phyloP scores from a whole-genome alignment of 495 filamentous ascomycete species.

The Ascodesmis nigricans region DNA sequence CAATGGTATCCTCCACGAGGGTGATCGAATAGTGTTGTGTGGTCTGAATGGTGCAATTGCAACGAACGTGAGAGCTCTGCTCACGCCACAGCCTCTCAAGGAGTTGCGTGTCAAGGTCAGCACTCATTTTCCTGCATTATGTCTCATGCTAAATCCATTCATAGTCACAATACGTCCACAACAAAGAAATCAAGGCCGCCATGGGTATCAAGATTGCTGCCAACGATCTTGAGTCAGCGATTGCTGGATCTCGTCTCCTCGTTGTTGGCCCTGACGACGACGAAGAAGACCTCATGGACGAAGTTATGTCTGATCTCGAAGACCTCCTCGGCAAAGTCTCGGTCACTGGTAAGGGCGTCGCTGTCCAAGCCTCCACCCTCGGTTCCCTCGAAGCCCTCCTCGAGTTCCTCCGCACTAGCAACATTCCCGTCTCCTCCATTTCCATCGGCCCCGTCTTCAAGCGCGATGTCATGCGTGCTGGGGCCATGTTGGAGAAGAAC shows the following conservation, averaged over 20 bases:
- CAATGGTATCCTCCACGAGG: conserved; percentile 87
- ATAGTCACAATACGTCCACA: conserved; percentile 88
- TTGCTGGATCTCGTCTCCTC: conserved; percentile 84
- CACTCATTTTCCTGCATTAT: conserved; percentile 5
- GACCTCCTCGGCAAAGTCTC: conserved; percentile 75
- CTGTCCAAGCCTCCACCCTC: conserved; percentile 90
- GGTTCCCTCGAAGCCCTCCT: conserved; percentile 91
- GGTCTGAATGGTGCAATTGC: conserved; percentile 84
- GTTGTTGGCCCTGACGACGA: conserved; percentile 90
- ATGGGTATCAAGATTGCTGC: conserved; percentile 97
- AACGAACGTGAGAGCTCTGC: conserved; percentile 87
- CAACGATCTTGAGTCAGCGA: conserved; percentile 86
- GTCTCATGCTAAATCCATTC: conserved; percentile 17
- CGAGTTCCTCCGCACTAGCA: conserved; percentile 80
- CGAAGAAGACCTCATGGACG: conserved; percentile 86
- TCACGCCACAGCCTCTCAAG: conserved; percentile 85
- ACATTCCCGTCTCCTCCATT: conserved; percentile 94
- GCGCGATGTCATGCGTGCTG: conserved; percentile 92
- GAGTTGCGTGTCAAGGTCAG: conserved; percentile 90
- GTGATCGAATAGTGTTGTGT: conserved; percentile 84
- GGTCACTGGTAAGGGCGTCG: conserved; percentile 78
- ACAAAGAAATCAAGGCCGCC: conserved; percentile 96
- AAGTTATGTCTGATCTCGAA: conserved; percentile 89
- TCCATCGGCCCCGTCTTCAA: conserved; percentile 97
- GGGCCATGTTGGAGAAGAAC: conserved; percentile 88